Conservation (phyloP, 176 grass and related monocot genomes). For the Phoenix roebelenii region DNA sequence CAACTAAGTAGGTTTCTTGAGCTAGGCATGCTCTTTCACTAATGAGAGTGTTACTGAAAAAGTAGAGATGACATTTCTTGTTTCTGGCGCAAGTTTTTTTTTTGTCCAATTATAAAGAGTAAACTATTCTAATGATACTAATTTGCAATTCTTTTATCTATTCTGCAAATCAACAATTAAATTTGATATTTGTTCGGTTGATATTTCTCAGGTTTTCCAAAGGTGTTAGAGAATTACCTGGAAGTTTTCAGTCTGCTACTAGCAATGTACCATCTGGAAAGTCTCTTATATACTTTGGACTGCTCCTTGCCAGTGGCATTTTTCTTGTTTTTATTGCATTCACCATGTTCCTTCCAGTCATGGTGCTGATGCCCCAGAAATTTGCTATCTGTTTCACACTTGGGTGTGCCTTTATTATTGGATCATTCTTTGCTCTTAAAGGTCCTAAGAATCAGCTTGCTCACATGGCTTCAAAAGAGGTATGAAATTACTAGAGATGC, state of each 20-base stretch:
- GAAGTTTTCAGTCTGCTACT: conserved; percentile 66
- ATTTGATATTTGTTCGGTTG: conserved; percentile 12
- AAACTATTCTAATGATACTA: too few relatives aligned
- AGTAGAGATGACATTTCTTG: too few relatives aligned
- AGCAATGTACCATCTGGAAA: conserved; percentile 76
- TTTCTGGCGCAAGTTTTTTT: too few relatives aligned
- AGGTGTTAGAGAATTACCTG: conserved; percentile 66
- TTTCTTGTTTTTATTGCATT: conserved; percentile 92
- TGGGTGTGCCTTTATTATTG: conserved; percentile 81
- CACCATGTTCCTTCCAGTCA: conserved; percentile 90
- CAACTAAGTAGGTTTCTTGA: too few relatives aligned
- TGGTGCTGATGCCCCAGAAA: conserved; percentile 93
- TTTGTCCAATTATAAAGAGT: too few relatives aligned
- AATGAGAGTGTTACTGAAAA: too few relatives aligned
- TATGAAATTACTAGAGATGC: conserved; percentile 10
- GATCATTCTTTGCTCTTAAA: conserved; percentile 96
- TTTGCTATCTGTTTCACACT: conserved; percentile 89
- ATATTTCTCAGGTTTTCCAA: conserved; percentile 57
- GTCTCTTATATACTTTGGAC: conserved; percentile 84
- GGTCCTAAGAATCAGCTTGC: conserved; percentile 73
- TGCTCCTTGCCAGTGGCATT: conserved; percentile 71
- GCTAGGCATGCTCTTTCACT: too few relatives aligned
- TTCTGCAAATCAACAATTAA: neutral
- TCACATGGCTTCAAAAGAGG: conserved; percentile 97
- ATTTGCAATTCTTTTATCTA: too few relatives aligned